Evolutionary conservation across 495 filamentous ascomycete genomes (phyloP), one percentile per base, ranked within the genome.

Genomic region (Penicillium cataractarum): DNA sequence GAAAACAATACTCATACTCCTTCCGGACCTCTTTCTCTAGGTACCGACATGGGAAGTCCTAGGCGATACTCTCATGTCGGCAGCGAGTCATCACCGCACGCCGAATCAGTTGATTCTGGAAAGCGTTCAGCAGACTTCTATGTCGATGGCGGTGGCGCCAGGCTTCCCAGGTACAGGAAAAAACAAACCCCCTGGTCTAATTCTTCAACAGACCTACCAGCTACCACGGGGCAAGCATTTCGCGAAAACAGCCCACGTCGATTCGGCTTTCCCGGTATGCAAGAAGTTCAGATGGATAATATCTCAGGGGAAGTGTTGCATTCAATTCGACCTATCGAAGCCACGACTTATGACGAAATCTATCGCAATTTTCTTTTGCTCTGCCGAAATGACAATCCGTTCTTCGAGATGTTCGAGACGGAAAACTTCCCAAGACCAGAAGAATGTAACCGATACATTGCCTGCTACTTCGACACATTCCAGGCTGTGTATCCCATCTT

Each of bases 401-500:
- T 79, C 21, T 80, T 73, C 60, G 54, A 70, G 4, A 61, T 64
- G n/a, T 83, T 83, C 58, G 73, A 77, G 19, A 62, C 73, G 0
- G 60, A 61, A 6, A 52, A 62, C 27, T 82, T 84, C 57, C 80
- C 76, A 6, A 62, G 65, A 7, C 56, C 60, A 9, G 57, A 78
- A 15, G 33, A 67, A 6, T 64, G 82, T 33, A 73, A 63, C 31
- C 58, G 57, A 22, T 77, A 80, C 44, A 58, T 82, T 31, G 53
- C 60, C 1, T 66, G 71, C 29, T 83, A 74, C 54, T 76, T 79
- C 21, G 65, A 78, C 29, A 71, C 71, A 37, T 83, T 81, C 22
- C 74, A 80, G 39, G 63, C 74, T 4, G 71, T 78, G n/a, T 76
- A 83, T 35, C 82, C 81, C 4, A 77, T 81, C 19, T 53, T 82